Evolutionary conservation across 2,329 filamentous ascomycete species (phyloP).

Genomic region (Corniculantispora saksenae): DNA sequence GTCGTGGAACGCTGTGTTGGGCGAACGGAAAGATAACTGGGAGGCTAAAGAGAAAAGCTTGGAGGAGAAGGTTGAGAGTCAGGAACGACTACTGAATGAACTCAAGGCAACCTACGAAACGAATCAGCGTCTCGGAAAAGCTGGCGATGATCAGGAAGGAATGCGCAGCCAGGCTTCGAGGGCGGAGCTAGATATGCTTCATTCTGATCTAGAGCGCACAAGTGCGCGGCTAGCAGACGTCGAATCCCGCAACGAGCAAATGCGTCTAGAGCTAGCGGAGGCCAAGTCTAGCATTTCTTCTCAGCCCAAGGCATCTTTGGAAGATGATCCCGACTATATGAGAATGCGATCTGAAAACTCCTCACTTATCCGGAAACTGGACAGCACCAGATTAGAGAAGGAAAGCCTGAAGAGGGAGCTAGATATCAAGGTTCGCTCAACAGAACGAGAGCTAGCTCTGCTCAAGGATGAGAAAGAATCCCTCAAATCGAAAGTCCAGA

Average conservation of each 20-base stretch:
- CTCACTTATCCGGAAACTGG: constrained; percentile 83
- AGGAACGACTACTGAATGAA: constrained; percentile 88
- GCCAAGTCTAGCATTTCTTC: constrained; percentile 69
- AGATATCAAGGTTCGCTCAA: constrained; percentile 72
- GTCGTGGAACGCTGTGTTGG: constrained; percentile 85
- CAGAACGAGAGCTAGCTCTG: constrained; percentile 75
- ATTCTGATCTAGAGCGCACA: constrained; percentile 86
- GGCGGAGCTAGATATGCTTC: constrained; percentile 91
- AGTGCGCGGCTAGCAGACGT: constrained; percentile 85
- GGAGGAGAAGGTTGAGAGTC: constrained; percentile 91
- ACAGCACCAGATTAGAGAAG: constrained; percentile 79
- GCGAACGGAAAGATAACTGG: constrained; percentile 97
- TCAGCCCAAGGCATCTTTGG: constrained; percentile 62
- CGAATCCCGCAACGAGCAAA: constrained; percentile 89
- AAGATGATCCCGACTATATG: constrained; percentile 88
- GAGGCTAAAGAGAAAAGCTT: constrained; percentile 85
- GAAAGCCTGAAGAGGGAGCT: constrained; percentile 77
- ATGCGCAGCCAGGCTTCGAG: constrained; percentile 69
- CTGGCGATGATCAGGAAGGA: constrained; percentile 61
- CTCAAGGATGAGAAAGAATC: constrained; percentile 79
- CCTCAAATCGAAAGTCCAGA: constrained; percentile 78
- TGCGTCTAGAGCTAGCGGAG: constrained; percentile 87
- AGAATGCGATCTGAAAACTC: constrained; percentile 92
- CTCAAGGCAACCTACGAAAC: constrained; percentile 98
- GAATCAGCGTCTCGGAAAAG: constrained; percentile 80